Evolutionary conservation across 2,329 filamentous ascomycete species (phyloP).

Genomic region (Stachybotrys chartarum): DNA sequence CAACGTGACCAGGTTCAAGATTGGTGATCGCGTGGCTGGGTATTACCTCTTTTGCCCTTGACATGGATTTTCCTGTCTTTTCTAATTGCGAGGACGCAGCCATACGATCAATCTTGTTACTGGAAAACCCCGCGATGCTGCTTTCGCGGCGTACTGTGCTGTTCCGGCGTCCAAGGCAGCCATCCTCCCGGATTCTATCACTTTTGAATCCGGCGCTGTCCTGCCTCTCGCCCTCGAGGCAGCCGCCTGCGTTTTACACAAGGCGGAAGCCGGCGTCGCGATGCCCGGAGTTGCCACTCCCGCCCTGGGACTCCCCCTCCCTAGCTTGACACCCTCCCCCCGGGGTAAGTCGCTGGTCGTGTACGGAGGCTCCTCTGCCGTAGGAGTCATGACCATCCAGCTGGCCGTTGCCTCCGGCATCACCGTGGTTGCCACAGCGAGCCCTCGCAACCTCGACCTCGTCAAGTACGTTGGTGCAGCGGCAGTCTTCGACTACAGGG

Average conservation of each 20-base stretch:
- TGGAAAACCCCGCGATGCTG: slow-evolving; percentile 16
- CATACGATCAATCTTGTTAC: slow-evolving; percentile 16
- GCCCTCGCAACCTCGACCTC: slow-evolving; percentile 30
- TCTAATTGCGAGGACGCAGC: background rate
- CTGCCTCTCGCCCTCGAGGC: slow-evolving; percentile 17
- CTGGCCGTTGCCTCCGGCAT: slow-evolving; percentile 33
- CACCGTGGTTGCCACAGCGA: slow-evolving; percentile 33
- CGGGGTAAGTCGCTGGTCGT: slow-evolving; percentile 15
- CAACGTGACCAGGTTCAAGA: slow-evolving; percentile 12
- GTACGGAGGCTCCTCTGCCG: slow-evolving; percentile 34
- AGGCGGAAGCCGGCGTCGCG: slow-evolving; percentile 11
- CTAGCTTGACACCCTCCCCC: slow-evolving; percentile 6
- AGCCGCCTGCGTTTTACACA: slow-evolving; percentile 16
- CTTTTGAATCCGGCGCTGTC: slow-evolving; percentile 9
- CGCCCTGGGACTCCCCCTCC: slow-evolving; percentile 13
- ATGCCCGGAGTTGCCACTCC: slow-evolving; percentile 21
- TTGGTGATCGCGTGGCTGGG: slow-evolving; percentile 17
- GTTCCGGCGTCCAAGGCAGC: slow-evolving; percentile 13
- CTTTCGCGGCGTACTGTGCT: slow-evolving; percentile 15
- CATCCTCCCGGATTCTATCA: slow-evolving; percentile 16
- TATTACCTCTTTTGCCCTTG: background rate
- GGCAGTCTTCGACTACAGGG: slow-evolving; percentile 32
- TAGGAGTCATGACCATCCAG: slow-evolving; percentile 16
- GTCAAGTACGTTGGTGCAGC: slow-evolving; percentile 32
- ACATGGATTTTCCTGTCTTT: background rate